Evolutionary conservation across 2,329 filamentous ascomycete species (phyloP).

Genomic region (Knufia fluminis): DNA sequence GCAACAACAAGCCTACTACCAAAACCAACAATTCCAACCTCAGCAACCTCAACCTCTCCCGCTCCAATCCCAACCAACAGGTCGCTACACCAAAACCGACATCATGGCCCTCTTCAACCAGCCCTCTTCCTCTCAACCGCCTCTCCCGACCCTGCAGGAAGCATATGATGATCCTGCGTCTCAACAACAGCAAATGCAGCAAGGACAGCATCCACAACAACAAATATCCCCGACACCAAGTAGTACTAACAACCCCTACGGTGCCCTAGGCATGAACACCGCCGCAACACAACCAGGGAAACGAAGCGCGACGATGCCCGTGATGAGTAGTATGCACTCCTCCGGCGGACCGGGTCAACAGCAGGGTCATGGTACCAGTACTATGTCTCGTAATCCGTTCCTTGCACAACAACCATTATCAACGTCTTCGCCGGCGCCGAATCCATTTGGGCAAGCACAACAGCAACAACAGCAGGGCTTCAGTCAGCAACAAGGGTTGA

Average conservation of each 20-base stretch:
- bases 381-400: too few relatives aligned
- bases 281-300: constrained; percentile 17
- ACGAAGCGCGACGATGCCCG: constrained; percentile 27
- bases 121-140: constrained; percentile 28
- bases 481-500: too few relatives aligned
- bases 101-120: constrained; percentile 41
- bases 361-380: constrained; percentile 24
- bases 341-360: constrained; percentile 22
- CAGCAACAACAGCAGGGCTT: too few relatives aligned
- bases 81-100: constrained; percentile 37
- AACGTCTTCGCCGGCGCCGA: neutral
- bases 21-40: constrained; percentile 15
- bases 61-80: constrained; percentile 33
- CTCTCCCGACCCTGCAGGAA: constrained; percentile 23
- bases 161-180: constrained; percentile 17
- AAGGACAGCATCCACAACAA: constrained; percentile 14
- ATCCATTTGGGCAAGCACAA: neutral
- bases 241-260: constrained; percentile 21
- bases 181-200: constrained; percentile 19
- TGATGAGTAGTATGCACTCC: constrained; percentile 19
- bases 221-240: constrained; percentile 20
- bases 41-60: constrained; percentile 16
- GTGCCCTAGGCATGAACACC: constrained; percentile 21
- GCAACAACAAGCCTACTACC: constrained; percentile 9
- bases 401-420: too few relatives aligned